Evolutionary conservation across 2,329 filamentous ascomycete genomes (phyloP).

Genomic region (Albifimbria verrucaria): DNA sequence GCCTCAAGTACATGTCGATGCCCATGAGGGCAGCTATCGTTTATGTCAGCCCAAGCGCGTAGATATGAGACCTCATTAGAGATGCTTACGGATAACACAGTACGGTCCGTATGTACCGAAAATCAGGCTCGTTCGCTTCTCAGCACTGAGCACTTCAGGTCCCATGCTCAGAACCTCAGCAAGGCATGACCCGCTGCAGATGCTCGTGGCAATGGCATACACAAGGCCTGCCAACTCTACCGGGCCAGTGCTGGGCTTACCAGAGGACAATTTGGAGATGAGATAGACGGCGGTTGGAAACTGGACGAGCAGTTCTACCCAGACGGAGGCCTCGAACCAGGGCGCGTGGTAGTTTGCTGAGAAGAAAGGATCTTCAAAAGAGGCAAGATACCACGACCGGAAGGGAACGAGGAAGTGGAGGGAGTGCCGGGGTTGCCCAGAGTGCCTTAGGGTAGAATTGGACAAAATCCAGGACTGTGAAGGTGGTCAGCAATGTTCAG

Average conservation of each 20-base stretch:
- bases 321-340: conserved; percentile 51
- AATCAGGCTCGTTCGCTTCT: conserved; percentile 43
- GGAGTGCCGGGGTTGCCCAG: conserved; percentile 38
- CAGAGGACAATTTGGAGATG: conserved; percentile 32
- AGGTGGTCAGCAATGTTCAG: conserved; percentile 5
- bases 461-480: conserved; percentile 50
- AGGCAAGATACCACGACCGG: conserved; percentile 42
- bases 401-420: conserved; percentile 45
- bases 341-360: conserved; percentile 32
- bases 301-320: conserved; percentile 47
- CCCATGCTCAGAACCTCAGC: conserved; percentile 49
- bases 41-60: conserved; percentile 2
- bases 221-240: conserved; percentile 49
- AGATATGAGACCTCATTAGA: background rate
- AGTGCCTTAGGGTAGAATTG: conserved; percentile 48
- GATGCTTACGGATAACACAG: conserved; percentile 46
- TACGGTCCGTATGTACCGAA: conserved; percentile 51
- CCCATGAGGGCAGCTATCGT: conserved; percentile 48
- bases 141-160: conserved; percentile 35
- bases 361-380: conserved; percentile 53
- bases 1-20: conserved; percentile 52
- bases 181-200: conserved; percentile 51
- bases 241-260: conserved; percentile 30
- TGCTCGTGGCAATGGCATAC: conserved; percentile 48
- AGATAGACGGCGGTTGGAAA: conserved; percentile 50